Conservation (phyloP, 257 asterid species). For the Asclepias syriaca region DNA sequence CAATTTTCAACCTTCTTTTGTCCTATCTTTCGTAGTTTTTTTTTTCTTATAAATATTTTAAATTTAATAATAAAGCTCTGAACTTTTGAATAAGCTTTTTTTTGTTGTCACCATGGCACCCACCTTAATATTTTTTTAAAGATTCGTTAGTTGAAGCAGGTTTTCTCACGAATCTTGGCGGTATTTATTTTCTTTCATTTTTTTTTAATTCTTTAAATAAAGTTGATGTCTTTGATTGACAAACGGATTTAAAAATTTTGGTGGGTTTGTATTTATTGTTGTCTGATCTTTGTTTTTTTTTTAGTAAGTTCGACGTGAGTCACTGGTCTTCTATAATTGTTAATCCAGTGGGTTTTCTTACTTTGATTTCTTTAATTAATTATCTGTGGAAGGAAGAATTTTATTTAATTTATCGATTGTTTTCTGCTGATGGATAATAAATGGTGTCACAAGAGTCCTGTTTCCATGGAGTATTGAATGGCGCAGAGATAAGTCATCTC, state of each 20-base stretch:
- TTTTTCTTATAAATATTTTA: background rate
- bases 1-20: background rate
- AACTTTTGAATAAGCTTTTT: constrained; percentile 22
- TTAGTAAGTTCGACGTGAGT: constrained; percentile 21
- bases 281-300: constrained; percentile 21
- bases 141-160: constrained; percentile 46
- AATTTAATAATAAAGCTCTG: constrained; percentile 1
- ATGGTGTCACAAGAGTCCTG: constrained; percentile 23
- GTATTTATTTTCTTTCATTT: constrained; percentile 20
- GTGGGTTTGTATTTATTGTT: constrained; percentile 45
- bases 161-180: constrained; percentile 38
- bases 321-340: background rate
- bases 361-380: constrained; percentile 19
- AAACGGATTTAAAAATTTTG: constrained; percentile 40
- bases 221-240: constrained; percentile 39
- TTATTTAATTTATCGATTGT: constrained; percentile 21
- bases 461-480: constrained; percentile 34
- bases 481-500: constrained; percentile 16
- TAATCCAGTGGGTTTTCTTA: constrained; percentile 16
- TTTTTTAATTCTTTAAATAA: constrained; percentile 5
- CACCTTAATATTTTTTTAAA: constrained; percentile 29
- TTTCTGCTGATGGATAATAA: constrained; percentile 22
- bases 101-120: constrained; percentile 34
- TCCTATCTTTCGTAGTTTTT: constrained; percentile 7
- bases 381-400: constrained; percentile 25